These are phyloP conservation scores for Penicillium sp. DNA, from an alignment of 2,329 filamentous ascomycete species.

Conservation along the genomic window DNA sequence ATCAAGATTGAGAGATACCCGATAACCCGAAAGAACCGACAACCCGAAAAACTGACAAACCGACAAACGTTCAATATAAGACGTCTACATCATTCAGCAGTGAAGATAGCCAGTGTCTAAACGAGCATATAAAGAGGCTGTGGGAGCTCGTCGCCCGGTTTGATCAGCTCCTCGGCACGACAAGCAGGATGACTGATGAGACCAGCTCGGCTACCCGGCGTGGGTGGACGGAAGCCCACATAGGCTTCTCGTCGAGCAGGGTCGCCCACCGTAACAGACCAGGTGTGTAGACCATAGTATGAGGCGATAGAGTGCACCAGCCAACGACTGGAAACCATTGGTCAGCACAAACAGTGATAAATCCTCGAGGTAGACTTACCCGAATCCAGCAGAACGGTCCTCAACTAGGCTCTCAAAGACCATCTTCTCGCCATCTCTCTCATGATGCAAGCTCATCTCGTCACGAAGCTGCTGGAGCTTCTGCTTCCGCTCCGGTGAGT, in stretches of 20 bases:
- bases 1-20: not conserved
- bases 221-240: conserved; percentile 60
- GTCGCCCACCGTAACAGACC: conserved; percentile 69
- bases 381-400: conserved; percentile 76
- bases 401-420: conserved; percentile 77
- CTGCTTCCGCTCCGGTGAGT: conserved; percentile 55
- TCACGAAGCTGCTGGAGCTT: conserved; percentile 49
- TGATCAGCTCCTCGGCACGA: conserved; percentile 27
- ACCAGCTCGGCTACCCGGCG: conserved; percentile 25
- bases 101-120: conserved; percentile 12
- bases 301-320: conserved; percentile 87
- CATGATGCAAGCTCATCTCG: conserved; percentile 26
- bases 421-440: conserved; percentile 62
- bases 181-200: conserved; percentile 28
- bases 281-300: conserved; percentile 87
- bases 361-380: conserved; percentile 53
- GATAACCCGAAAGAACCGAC: not conserved
- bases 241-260: conserved; percentile 78
- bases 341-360: conserved; percentile 14
- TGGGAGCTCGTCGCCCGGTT: conserved; percentile 38
- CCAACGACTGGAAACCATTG: conserved; percentile 65
- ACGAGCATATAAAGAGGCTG: conserved; percentile 39
- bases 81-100: not conserved
- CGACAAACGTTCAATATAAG: not conserved
- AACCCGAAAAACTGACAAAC: too few relatives aligned